Evolutionary conservation across 768 basidiomycete species (phyloP).

Genomic region (Phlegmacium glaucopus): DNA sequence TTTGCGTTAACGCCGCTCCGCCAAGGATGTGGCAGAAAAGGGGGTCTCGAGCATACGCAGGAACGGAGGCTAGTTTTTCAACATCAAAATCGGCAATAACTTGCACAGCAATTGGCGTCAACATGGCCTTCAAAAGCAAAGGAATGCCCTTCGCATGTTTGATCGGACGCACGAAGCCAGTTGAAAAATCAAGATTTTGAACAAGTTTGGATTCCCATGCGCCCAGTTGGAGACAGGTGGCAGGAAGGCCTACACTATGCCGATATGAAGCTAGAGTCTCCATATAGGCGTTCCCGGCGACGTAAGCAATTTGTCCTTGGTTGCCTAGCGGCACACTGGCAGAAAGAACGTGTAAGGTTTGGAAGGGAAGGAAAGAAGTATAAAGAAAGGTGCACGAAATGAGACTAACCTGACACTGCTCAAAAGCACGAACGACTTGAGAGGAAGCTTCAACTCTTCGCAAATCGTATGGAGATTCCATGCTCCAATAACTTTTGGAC

Average conservation of each 20-base stretch:
- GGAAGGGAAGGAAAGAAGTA: neutral
- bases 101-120: conserved; percentile 12
- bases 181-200: conserved; percentile 6
- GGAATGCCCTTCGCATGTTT: conserved; percentile 18
- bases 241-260: conserved; percentile 8
- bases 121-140: conserved; percentile 16
- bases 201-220: conserved; percentile 18
- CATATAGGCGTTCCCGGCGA: conserved; percentile 18
- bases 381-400: neutral
- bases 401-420: conserved; percentile 22
- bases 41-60: conserved; percentile 58
- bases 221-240: conserved; percentile 16
- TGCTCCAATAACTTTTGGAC: conserved; percentile 22
- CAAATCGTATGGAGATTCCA: conserved; percentile 26
- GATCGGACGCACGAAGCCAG: conserved; percentile 8
- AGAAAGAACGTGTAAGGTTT: neutral
- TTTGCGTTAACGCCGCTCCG: neutral
- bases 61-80: conserved; percentile 37
- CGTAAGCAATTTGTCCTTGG: conserved; percentile 18
- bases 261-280: conserved; percentile 14
- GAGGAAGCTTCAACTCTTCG: conserved; percentile 12
- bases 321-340: conserved; percentile 17
- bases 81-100: conserved; percentile 17
- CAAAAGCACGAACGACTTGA: conserved; percentile 19
- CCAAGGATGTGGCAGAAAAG: conserved; percentile 7